Percentiles rank a stretch among this genome's conserved stretches.
Evolutionary conservation across 108 stramenopile genomes (phyloP).

Genomic region (Nitzschia inconspicua): DNA sequence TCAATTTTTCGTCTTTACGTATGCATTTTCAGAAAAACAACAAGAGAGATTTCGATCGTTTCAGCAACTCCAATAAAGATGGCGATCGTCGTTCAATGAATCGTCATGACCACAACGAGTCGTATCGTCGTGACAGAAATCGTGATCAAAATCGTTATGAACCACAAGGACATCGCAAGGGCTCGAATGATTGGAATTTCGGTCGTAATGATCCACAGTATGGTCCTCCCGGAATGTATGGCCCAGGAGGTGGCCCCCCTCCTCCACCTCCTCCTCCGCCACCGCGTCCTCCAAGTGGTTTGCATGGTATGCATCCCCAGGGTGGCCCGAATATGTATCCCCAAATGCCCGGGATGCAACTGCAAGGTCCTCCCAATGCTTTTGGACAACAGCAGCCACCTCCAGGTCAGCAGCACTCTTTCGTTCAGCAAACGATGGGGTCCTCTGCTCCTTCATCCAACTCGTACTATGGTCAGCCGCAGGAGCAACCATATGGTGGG

Average conservation of each 20-base stretch:
- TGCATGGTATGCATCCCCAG: constrained; percentile 12
- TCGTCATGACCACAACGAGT: constrained; percentile 9
- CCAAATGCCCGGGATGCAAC: constrained; percentile 24
- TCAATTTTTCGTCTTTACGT: background rate
- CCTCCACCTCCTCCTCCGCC: constrained; percentile 29
- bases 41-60: background rate
- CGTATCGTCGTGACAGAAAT: constrained; percentile 27
- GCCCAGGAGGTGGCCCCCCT: constrained; percentile 4
- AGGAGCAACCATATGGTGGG: background rate
- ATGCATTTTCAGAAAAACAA: background rate
- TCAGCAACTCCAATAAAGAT: background rate
- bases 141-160: constrained; percentile 27
- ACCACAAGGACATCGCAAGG: constrained; percentile 2
- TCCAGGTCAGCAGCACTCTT: constrained; percentile 17
- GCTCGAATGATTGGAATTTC: background rate
- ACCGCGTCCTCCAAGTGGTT: constrained; percentile 6
- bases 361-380: background rate
- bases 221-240: constrained; percentile 8
- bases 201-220: background rate
- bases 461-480: constrained; percentile 12
- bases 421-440: background rate
- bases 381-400: constrained; percentile 18
- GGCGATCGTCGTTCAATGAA: constrained; percentile 20
- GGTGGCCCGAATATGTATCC: constrained; percentile 5
- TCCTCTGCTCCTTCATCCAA: background rate